Base-by-base conservation (phyloP, 371 early-diverging fungal species). In the Apophysomyces ossiformis region DNA sequence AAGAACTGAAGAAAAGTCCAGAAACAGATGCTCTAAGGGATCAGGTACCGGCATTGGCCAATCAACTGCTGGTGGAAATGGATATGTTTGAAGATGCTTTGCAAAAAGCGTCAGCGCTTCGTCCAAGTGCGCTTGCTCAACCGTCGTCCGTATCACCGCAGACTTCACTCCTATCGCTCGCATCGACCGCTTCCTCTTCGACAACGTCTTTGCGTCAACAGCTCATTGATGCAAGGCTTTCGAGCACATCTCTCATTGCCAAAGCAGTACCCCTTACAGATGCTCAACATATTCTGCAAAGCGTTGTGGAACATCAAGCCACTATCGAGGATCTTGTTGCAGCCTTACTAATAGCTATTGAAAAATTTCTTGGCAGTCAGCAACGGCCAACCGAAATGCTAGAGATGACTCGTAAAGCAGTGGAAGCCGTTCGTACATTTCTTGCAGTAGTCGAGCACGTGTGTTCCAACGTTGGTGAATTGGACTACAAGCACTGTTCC, bases 371-470 rank as follows among this genome's bases (percentile, higher is more conserved):
- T 15, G 56, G 41, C 4, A 61, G 46, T 45, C 62, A 70, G 41
- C 72, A 73, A 8, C 60, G 69, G 1, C 77, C 74, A 6, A 76
- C 72, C 7, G 76, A 80, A 18, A 72, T 80, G 70, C 57, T 78
- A 8, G 84, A 83, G 39, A 78, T 70, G 9, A 78, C 83, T 6
- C 69, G 80, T 8, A 76, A 78, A 60, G 74, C 73, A 11, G 77
- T 83, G 0, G 81, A 80, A 18, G 68, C 81, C 9, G 75, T 80
- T 9, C 75, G 77, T 15, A 71, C 65, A 7, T 80, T 78, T 41
- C 64, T 83, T 35, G 69, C 77, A 0, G 69, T 83, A 1, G 73
- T 77, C 12, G 83, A 83, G 38, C 77, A 76, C 58, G 75, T 79
- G 6, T 82, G 76, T 50, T 77, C 79, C 4, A 74, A 68, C 54